Evolutionary conservation across 2,329 filamentous ascomycete genomes (phyloP).

Genomic region (Sporothrix phasma): DNA sequence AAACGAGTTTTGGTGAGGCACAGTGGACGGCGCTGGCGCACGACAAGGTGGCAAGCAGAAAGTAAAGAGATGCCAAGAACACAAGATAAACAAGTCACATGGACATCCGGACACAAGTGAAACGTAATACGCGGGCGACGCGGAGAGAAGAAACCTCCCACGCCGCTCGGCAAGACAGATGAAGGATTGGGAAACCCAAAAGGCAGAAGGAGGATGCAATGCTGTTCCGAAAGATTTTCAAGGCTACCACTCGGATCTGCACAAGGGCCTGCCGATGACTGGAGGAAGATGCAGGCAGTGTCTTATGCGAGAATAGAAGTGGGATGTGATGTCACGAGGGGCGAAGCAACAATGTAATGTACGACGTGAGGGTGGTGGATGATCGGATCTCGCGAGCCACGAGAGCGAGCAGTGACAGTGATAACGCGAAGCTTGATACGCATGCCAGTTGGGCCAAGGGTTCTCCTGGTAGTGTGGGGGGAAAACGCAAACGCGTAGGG

Average conservation of each 20-base stretch:
- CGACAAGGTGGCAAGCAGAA: not conserved
- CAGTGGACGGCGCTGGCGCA: not conserved
- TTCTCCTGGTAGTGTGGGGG: constrained; percentile 5
- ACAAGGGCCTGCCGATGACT: not conserved
- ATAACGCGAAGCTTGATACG: no score
- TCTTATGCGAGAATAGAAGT: not conserved
- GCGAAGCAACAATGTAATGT: not conserved
- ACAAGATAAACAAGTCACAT: constrained; percentile 9
- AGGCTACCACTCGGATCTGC: not conserved
- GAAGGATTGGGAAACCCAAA: not conserved
- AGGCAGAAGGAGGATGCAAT: not conserved
- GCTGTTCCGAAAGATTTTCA: not conserved
- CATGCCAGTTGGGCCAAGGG: no score
- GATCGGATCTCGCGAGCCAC: constrained; percentile 11
- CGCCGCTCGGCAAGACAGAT: not conserved
- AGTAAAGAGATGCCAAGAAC: not conserved
- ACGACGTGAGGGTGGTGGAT: not conserved
- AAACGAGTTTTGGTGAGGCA: not conserved
- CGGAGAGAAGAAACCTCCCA: not conserved
- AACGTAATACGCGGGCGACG: constrained; percentile 1
- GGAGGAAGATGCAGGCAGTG: not conserved
- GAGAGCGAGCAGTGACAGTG: not conserved
- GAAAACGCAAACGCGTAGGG: not conserved
- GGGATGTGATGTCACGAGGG: not conserved
- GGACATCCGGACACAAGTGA: not conserved